Evolutionary conservation across 2,329 filamentous ascomycete species (phyloP).

Genomic region (Metarhizium brunneum): DNA sequence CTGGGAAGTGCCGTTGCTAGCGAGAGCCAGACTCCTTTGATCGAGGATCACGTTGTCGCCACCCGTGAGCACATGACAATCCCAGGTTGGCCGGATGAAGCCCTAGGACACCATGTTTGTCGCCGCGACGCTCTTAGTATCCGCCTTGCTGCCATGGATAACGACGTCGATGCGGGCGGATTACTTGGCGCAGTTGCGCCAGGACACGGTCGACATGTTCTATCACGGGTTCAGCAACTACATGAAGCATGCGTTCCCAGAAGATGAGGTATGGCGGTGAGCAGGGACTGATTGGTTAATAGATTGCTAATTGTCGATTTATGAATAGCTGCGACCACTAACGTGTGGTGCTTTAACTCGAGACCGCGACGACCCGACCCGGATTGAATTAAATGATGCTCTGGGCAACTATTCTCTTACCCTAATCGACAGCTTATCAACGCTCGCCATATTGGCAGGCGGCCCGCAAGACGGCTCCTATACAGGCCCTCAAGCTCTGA

Average conservation of each 20-base stretch:
- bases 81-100: neutral
- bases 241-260: conserved; percentile 86
- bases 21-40: neutral
- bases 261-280: conserved; percentile 62
- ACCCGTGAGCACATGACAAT: neutral
- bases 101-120: conserved; percentile 18
- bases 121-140: conserved; percentile 15
- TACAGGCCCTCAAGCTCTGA: conserved; percentile 41
- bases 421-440: conserved; percentile 89
- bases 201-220: conserved; percentile 69
- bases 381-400: conserved; percentile 88
- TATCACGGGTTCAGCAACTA: conserved; percentile 97
- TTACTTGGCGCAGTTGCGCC: conserved; percentile 45
- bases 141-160: conserved; percentile 31
- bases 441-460: conserved; percentile 83
- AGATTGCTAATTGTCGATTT: neutral
- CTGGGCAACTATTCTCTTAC: conserved; percentile 96
- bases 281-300: neutral
- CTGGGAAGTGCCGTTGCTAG: neutral
- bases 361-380: conserved; percentile 67
- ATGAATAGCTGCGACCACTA: conserved; percentile 63
- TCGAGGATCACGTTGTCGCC: neutral
- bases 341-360: conserved; percentile 77
- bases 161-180: conserved; percentile 44
- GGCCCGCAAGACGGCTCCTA: conserved; percentile 38